Evolutionary conservation across 2,329 filamentous ascomycete genomes (phyloP).

Genomic region (Neophaeococcomyces aloes): DNA sequence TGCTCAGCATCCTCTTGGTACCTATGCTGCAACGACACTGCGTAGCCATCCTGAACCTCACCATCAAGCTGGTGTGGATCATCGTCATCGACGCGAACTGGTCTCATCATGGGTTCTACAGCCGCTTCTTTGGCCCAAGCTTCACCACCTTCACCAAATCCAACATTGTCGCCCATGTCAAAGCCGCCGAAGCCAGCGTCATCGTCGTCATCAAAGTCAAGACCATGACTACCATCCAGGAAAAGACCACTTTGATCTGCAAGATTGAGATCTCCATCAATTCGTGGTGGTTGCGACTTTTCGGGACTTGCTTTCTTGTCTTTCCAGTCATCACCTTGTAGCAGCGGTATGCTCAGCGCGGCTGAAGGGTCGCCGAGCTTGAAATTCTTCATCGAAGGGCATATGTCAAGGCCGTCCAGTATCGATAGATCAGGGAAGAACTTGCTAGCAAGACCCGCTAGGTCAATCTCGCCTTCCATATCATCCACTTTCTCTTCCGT

Average conservation of each 20-base stretch:
- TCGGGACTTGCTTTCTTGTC: slow-evolving; percentile 53
- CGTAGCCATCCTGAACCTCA: slow-evolving; percentile 59
- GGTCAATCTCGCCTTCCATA: slow-evolving; percentile 62
- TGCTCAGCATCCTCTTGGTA: slow-evolving; percentile 55
- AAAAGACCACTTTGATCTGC: slow-evolving; percentile 67
- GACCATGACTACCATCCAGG: slow-evolving; percentile 74
- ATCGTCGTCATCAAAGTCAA: slow-evolving; percentile 70
- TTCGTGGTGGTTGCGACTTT: slow-evolving; percentile 12
- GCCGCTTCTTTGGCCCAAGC: slow-evolving; percentile 89
- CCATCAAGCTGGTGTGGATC: slow-evolving; percentile 45
- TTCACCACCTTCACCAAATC: slow-evolving; percentile 92
- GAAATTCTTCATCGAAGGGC: slow-evolving; percentile 87
- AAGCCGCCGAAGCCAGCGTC: slow-evolving; percentile 49
- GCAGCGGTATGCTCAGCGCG: slow-evolving; percentile 78
- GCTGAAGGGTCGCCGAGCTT: slow-evolving; percentile 79
- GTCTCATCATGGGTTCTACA: slow-evolving; percentile 69
- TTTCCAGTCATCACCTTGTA: slow-evolving; percentile 83
- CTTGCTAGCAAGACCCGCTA: slow-evolving; percentile 59
- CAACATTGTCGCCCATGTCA: slow-evolving; percentile 54
- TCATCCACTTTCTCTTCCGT: slow-evolving; percentile 27
- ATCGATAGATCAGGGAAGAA: slow-evolving; percentile 75
- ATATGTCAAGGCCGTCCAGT: slow-evolving; percentile 81
- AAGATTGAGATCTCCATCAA: slow-evolving; percentile 30
- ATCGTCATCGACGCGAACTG: slow-evolving; percentile 48
- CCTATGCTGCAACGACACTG: slow-evolving; percentile 65